These are phyloP conservation scores for Septoria petroselini DNA, from an alignment of 2,329 filamentous ascomycete genomes.

Conservation along the genomic window DNA sequence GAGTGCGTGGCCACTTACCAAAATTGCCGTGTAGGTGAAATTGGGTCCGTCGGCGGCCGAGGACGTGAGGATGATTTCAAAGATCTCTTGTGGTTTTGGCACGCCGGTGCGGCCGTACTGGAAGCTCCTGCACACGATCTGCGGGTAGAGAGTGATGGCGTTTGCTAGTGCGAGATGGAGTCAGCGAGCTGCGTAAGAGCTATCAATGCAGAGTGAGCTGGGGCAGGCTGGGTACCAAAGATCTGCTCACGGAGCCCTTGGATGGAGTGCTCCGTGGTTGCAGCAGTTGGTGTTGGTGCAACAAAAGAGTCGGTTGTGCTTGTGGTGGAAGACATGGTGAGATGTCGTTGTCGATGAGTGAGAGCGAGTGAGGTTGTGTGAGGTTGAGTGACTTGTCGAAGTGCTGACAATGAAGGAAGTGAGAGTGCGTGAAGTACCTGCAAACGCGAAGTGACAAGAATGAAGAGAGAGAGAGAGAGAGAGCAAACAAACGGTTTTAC, in stretches of 20 bases:
- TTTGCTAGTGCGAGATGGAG: conserved; percentile 13
- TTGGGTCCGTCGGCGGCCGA: not conserved
- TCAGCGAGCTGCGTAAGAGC: conserved; percentile 4
- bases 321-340: not conserved
- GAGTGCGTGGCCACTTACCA: conserved; percentile 8
- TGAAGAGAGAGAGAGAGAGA: conserved; percentile 2
- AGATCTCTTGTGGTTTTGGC: conserved; percentile 12
- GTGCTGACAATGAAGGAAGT: not conserved
- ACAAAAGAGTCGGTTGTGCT: not conserved
- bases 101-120: conserved; percentile 6
- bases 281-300: too few species aligned
- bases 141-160: conserved; percentile 19
- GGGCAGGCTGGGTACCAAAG: conserved; percentile 12
- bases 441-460: not conserved
- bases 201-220: not conserved
- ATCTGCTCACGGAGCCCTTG: conserved; percentile 20
- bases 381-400: too few species aligned
- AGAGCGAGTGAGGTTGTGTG: not conserved
- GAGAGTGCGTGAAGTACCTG: not conserved
- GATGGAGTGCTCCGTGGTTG: not conserved
- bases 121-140: conserved; percentile 4
- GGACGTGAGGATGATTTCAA: conserved; percentile 15
- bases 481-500: conserved; percentile 1
- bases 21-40: conserved; percentile 12
- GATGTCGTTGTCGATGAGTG: not conserved